Evolutionary conservation across 805 yeast species (phyloP).

Genomic region (Candida schatavii): DNA sequence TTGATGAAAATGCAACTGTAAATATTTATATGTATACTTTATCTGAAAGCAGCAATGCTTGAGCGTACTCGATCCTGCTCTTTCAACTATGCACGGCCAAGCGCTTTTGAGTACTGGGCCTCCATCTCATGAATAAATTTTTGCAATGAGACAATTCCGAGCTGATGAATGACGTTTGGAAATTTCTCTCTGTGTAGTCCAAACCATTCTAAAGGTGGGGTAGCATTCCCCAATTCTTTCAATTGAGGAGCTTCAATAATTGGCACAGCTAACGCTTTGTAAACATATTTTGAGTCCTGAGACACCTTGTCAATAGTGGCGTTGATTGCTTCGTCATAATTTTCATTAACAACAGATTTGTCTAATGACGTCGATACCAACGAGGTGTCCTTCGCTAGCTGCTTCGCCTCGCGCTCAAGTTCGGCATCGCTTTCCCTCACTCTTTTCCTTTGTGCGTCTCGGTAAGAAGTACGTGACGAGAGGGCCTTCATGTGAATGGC

Average conservation of each 20-base stretch:
- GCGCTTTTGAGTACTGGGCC: slow-evolving; percentile 45
- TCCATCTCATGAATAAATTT: slow-evolving; percentile 70
- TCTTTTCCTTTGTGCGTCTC: slow-evolving; percentile 18
- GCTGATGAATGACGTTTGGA: slow-evolving; percentile 84
- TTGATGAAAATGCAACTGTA: too few relatives aligned
- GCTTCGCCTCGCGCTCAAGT: slow-evolving; percentile 25
- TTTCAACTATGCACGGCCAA: slow-evolving; percentile 46
- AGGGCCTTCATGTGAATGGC: slow-evolving; percentile 76
- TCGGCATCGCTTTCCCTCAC: slow-evolving; percentile 24
- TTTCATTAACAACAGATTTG: slow-evolving; percentile 13
- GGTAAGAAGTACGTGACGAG: slow-evolving; percentile 50
- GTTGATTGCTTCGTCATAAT: slow-evolving; percentile 36
- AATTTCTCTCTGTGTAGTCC: slow-evolving; percentile 85
- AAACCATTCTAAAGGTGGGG: slow-evolving; percentile 98
- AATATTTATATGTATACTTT: too few relatives aligned
- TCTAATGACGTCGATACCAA: slow-evolving; percentile 9
- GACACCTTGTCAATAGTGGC: slow-evolving; percentile 38
- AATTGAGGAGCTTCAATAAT: slow-evolving; percentile 85
- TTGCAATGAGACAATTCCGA: slow-evolving; percentile 70
- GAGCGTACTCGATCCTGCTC: too few relatives aligned
- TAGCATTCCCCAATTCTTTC: slow-evolving; percentile 91
- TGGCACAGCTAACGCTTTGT: slow-evolving; percentile 70
- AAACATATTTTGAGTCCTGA: slow-evolving; percentile 43
- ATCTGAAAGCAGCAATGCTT: too few relatives aligned
- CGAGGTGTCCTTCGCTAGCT: slow-evolving; percentile 5